phyloP scores from a whole-genome alignment of 2,329 filamentous ascomycete species.

The Cytospora leucostoma region DNA sequence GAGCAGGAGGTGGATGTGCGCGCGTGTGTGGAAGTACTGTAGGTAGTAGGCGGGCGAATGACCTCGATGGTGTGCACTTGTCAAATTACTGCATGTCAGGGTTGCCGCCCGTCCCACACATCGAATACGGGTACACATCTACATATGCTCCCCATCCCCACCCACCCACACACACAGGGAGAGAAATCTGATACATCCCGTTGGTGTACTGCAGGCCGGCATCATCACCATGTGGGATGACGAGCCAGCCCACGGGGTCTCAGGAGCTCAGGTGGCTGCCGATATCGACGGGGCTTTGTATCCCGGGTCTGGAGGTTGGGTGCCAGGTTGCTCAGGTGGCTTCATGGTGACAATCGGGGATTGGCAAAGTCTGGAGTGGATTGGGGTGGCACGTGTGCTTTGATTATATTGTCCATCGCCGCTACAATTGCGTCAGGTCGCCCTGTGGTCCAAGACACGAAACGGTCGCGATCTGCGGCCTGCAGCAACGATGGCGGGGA shows the following conservation, averaged over 20 bases:
- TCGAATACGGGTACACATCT: conserved; percentile 1
- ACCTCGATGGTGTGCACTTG: conserved; percentile 16
- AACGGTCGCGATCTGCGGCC: conserved; percentile 19
- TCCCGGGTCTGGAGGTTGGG: not conserved
- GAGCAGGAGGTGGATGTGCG: not conserved
- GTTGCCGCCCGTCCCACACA: conserved; percentile 20
- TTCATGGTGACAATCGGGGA: not conserved
- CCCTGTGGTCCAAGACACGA: conserved; percentile 7
- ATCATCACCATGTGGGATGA: conserved; percentile 21
- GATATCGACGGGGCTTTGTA: not conserved
- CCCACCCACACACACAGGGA: not conserved
- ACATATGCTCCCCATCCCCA: not conserved
- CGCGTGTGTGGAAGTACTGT: no score
- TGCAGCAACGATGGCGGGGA: conserved; percentile 19
- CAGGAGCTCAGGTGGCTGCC: conserved; percentile 8
- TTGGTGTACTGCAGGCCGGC: conserved; percentile 18
- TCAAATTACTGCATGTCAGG: conserved; percentile 6
- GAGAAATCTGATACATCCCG: conserved; percentile 10
- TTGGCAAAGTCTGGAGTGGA: not conserved
- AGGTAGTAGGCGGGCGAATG: conserved; percentile 10
- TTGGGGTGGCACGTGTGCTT: not conserved
- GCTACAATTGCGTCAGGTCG: not conserved
- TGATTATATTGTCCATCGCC: not conserved
- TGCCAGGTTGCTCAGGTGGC: not conserved
- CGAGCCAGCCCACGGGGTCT: conserved; percentile 11